Conservation (phyloP, 345 rosid species). For the Carallia brachiata region DNA sequence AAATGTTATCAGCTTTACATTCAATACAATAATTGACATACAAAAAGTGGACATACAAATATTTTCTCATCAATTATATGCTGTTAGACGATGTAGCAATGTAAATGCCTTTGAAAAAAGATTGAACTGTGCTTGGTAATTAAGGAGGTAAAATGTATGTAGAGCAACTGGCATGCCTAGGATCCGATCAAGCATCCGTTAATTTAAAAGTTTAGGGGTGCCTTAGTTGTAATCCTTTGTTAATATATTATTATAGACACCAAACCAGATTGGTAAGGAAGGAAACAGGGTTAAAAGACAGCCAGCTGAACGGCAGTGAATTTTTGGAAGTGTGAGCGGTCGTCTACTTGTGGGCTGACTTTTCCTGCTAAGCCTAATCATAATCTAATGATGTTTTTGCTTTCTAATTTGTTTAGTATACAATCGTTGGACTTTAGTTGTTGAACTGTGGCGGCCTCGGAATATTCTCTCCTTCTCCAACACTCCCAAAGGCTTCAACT, state of each 20-base stretch:
- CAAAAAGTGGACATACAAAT: too few species aligned
- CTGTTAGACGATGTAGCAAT: too few species aligned
- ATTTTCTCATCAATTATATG: too few species aligned
- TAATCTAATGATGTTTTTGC: constrained; percentile 86
- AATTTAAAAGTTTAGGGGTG: constrained; percentile 50
- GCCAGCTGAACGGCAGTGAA: constrained; percentile 86
- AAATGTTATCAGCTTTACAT: too few species aligned
- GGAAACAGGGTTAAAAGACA: constrained; percentile 43
- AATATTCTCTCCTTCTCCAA: constrained; percentile 87
- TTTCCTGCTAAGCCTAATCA: constrained; percentile 66
- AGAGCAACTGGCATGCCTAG: too few species aligned
- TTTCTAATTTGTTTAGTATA: constrained; percentile 48
- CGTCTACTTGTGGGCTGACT: constrained; percentile 93
- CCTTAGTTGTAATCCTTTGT: constrained; percentile 81
- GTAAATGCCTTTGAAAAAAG: too few species aligned
- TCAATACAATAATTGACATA: too few species aligned
- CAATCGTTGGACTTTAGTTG: constrained; percentile 61
- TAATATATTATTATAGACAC: too few species aligned
- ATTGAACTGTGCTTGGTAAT: too few species aligned
- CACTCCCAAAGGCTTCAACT: constrained; percentile 39
- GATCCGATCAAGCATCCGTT: too few species aligned
- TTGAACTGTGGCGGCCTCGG: constrained; percentile 81
- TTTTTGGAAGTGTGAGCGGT: constrained; percentile 74
- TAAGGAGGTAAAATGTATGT: too few species aligned
- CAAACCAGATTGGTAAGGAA: too few species aligned